Conservation (phyloP, 495 filamentous ascomycete genomes). For the Cercophora sp. region DNA sequence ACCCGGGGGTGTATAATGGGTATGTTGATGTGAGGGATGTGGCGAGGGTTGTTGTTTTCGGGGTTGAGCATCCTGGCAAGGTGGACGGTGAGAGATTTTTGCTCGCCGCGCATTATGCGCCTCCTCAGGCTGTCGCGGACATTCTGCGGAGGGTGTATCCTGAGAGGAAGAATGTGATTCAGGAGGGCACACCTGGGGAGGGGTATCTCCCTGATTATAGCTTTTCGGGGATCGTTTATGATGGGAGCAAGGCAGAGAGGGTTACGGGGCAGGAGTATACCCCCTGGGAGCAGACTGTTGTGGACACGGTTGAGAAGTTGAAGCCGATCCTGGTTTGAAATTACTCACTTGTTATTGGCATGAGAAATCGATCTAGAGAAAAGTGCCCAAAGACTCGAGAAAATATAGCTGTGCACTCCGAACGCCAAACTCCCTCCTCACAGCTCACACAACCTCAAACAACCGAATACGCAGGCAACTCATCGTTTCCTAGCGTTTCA, state of each 20-base stretch:
- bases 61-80: slow-evolving; percentile 29
- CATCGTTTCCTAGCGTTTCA: too few relatives aligned
- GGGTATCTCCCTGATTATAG: slow-evolving; percentile 27
- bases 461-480: too few relatives aligned
- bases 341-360: too few relatives aligned
- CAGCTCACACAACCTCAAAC: too few relatives aligned
- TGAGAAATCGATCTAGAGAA: too few relatives aligned
- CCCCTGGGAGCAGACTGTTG: slow-evolving; percentile 34
- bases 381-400: too few relatives aligned
- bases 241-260: slow-evolving; percentile 26
- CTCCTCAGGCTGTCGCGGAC: slow-evolving; percentile 37
- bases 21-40: slow-evolving; percentile 46
- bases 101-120: slow-evolving; percentile 18
- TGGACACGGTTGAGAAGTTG: slow-evolving; percentile 26
- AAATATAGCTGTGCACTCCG: too few relatives aligned
- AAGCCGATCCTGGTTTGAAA: slow-evolving; percentile 4
- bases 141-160: slow-evolving; percentile 36
- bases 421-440: too few relatives aligned
- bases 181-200: slow-evolving; percentile 34
- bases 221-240: slow-evolving; percentile 19
- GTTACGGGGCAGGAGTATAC: slow-evolving; percentile 33
- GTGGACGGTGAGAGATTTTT: slow-evolving; percentile 37
- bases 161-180: slow-evolving; percentile 29
- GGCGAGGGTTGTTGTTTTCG: slow-evolving; percentile 35
- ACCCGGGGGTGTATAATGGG: slow-evolving; percentile 12